phyloP scores from a whole-genome alignment of 2,329 filamentous ascomycete genomes.

The Pestalotiopsis sp. region DNA sequence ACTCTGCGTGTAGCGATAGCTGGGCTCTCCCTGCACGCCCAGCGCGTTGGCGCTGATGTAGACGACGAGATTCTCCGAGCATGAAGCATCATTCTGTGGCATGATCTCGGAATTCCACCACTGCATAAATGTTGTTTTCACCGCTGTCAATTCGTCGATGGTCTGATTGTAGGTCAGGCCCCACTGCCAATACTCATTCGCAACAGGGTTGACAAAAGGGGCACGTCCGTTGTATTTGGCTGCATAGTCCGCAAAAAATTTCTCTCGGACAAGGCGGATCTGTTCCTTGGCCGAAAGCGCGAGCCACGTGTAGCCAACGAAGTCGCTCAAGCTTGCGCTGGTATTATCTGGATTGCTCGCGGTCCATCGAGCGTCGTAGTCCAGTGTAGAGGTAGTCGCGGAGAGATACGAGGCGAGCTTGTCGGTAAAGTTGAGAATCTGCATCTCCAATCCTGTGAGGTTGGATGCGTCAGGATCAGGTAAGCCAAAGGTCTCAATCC shows the following conservation, averaged over 20 bases:
- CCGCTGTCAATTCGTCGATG: background rate
- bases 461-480: background rate
- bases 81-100: background rate
- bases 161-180: background rate
- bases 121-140: background rate
- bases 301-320: background rate
- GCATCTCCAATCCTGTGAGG: too few relatives aligned
- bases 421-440: too few relatives aligned
- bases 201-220: background rate
- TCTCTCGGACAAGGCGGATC: background rate
- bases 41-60: background rate
- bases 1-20: background rate
- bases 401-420: too few relatives aligned
- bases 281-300: background rate
- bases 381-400: too few relatives aligned
- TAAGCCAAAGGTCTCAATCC: background rate
- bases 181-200: background rate
- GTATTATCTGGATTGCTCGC: background rate
- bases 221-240: background rate
- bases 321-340: background rate
- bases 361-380: too few relatives aligned
- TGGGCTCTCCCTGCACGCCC: background rate
- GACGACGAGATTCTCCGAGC: background rate
- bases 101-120: background rate
- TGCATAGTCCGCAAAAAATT: background rate